These are phyloP conservation scores for Sideroxylon spinosum DNA, from an alignment of 179 eudicot species.

Conservation along the genomic window DNA sequence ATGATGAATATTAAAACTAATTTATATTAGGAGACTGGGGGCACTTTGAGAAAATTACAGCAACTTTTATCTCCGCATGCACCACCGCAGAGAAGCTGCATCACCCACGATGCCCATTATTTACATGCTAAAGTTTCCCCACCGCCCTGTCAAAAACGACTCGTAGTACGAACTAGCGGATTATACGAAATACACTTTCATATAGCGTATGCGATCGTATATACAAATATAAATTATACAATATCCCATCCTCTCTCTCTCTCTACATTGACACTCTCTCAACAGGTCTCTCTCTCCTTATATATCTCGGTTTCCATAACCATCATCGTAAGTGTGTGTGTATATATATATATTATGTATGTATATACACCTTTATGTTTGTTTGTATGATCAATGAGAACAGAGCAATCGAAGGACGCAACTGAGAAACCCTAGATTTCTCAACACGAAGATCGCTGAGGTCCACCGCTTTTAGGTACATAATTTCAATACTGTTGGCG, in stretches of 20 bases:
- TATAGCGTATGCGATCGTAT: neutral
- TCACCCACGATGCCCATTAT: neutral
- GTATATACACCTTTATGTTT: neutral
- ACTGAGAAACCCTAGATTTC: conserved; percentile 17
- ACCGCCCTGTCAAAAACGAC: neutral
- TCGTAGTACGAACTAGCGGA: no score
- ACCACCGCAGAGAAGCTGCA: no score
- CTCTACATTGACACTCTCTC: neutral
- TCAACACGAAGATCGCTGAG: conserved; percentile 16
- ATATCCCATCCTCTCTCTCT: neutral
- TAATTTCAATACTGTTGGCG: neutral
- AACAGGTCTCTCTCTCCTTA: neutral
- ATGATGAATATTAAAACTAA: no score
- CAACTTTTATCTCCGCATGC: no score
- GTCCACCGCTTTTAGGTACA: conserved; percentile 6
- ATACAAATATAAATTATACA: no score
- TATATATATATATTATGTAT: no score
- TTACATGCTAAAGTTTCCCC: neutral
- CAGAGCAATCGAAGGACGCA: neutral
- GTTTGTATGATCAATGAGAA: neutral
- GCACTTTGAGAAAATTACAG: no score
- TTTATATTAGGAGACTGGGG: no score
- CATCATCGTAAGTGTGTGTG: neutral
- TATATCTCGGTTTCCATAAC: neutral
- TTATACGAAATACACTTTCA: neutral